Evolutionary conservation across 306 rosid species (phyloP), one percentile per base, ranked within the genome.

Genomic region (Sesbania bispinosa): DNA sequence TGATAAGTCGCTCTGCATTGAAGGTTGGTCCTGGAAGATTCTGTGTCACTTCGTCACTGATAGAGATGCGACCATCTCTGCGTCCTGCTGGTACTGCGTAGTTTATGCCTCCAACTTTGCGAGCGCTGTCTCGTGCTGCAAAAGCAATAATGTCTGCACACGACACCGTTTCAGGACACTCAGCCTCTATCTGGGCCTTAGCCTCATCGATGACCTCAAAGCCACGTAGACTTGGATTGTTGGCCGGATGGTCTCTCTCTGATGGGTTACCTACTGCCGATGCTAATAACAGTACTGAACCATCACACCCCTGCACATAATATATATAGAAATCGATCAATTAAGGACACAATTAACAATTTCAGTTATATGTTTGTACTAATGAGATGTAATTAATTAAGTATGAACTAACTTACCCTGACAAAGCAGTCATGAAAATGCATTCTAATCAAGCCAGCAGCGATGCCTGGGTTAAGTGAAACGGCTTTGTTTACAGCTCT

Each of bases 361-460:
- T 14, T 54, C n/a, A 21, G 14, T 5, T 39, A 15, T 1, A 41
- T 29, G 9, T 15, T 15, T 6, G 18, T 14, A 7, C 14, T 7
- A 19, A 14, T 19, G 4, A 11, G 4, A 1, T 32, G 38, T 16
- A 10, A 16, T 61, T 24, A 35, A 35, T 35, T 8, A 35, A n/a
- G 39, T 1, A 10, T 4, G 48, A n/a, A 32, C 1, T 7, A 29
- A 39, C 58, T 66, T 39, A 81, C 79, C 76, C 81, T 75, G 0
- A 83, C 84, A 20, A 79, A 83, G 51, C 84, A 83, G 20, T 83
- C 87, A 23, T 83, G 87, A 38, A 83, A 83, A 48, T 83, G 74
- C 83, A 82, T 53, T 78, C 83, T 78, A n/a, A 82, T 82, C 15
- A 82, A 52, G 59, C 83, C 83, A 29, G 75, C 83, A 62, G 71